These are phyloP conservation scores for Yamadazyma paraphyllophila DNA, from an alignment of 805 yeast genomes.

Conservation along the genomic window DNA sequence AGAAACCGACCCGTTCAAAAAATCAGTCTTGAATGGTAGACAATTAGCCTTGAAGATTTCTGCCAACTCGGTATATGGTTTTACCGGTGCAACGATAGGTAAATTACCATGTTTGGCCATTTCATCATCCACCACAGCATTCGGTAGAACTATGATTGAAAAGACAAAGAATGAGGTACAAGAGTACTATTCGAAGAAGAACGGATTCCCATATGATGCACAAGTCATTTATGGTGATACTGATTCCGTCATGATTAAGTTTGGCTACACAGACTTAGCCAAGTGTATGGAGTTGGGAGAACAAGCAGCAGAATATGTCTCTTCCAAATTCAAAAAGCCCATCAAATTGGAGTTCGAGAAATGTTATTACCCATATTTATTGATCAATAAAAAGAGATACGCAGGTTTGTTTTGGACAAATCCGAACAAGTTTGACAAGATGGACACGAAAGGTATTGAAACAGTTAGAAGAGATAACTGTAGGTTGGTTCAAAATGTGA, in stretches of 20 bases:
- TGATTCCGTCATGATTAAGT: constrained; percentile 98
- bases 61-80: constrained; percentile 98
- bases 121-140: constrained; percentile 92
- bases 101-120: constrained; percentile 95
- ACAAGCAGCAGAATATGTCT: constrained; percentile 89
- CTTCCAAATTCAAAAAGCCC: constrained; percentile 75
- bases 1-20: constrained; percentile 91
- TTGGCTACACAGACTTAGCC: constrained; percentile 76
- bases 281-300: constrained; percentile 90
- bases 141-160: constrained; percentile 97
- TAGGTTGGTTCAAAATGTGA: constrained; percentile 88
- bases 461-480: constrained; percentile 98
- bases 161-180: constrained; percentile 84
- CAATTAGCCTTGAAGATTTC: constrained; percentile 94
- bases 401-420: constrained; percentile 97
- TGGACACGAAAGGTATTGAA: constrained; percentile 98
- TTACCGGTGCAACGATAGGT: constrained; percentile 98
- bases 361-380: constrained; percentile 89
- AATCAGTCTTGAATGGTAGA: constrained; percentile 94
- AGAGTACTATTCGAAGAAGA: constrained; percentile 69
- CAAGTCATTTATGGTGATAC: constrained; percentile 97
- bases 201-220: constrained; percentile 83
- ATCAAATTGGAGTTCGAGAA: constrained; percentile 95
- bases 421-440: constrained; percentile 87
- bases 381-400: constrained; percentile 93